Percentiles rank a stretch among this genome's conserved stretches.
phyloP scores from a whole-genome alignment of 495 filamentous ascomycete species.

The Trichoderma gamsii region DNA sequence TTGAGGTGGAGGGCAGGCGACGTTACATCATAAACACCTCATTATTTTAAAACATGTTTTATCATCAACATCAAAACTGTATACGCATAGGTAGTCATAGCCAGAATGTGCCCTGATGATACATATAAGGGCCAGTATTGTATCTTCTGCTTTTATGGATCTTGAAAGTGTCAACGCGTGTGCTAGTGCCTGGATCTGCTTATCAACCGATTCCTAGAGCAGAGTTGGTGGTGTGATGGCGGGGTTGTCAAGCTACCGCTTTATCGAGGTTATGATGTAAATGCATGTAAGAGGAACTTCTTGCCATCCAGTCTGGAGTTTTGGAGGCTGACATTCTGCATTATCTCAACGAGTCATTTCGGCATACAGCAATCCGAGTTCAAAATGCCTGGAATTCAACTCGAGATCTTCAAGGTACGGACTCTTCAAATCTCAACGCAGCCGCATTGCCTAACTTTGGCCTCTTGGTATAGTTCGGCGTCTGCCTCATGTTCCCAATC shows the following conservation, averaged over 20 bases:
- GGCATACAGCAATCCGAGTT: not conserved
- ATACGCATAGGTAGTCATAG: constrained; percentile 5
- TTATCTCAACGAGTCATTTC: not conserved
- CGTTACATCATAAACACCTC: not conserved
- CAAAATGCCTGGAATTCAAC: constrained; percentile 74
- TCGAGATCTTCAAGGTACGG: constrained; percentile 91
- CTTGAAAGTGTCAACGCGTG: not conserved
- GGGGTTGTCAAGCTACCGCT: constrained; percentile 10
- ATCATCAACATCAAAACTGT: not conserved
- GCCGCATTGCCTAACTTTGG: not conserved
- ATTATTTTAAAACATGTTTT: not conserved
- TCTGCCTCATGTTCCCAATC: constrained; percentile 98
- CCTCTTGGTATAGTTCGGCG: constrained; percentile 67
- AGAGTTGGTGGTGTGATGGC: not conserved
- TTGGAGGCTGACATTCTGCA: not conserved
- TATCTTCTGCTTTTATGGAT: not conserved
- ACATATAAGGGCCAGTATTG: not conserved
- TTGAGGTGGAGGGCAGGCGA: not conserved
- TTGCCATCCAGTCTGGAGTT: not conserved
- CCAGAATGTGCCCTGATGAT: not conserved
- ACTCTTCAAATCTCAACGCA: constrained; percentile 16
- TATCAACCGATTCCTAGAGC: not conserved
- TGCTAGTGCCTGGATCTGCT: not conserved
- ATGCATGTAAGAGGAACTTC: not conserved
- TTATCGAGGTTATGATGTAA: constrained; percentile 14